Percentiles rank a stretch among this genome's conserved stretches.
Evolutionary conservation across 2,329 filamentous ascomycete genomes (phyloP).

Genomic region (Microdochium bolleyi): DNA sequence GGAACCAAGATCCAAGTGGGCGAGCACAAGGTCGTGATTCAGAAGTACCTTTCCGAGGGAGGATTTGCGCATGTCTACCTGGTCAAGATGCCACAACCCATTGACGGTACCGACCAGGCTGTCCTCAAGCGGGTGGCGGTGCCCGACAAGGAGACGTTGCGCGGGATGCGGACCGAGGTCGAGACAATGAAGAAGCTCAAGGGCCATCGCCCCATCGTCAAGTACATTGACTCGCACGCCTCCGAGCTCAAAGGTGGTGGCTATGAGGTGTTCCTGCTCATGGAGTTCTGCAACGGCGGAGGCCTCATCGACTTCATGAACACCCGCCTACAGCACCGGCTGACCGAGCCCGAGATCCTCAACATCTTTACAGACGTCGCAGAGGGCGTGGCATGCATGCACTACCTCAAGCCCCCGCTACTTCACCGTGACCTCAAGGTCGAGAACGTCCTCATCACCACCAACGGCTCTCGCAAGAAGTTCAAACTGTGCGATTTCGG

Average conservation of each 20-base stretch:
- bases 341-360: constrained; percentile 95
- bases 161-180: constrained; percentile 95
- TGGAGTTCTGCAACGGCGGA: constrained; percentile 95
- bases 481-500: constrained; percentile 99
- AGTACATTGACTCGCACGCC: constrained; percentile 96
- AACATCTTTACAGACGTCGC: constrained; percentile 95
- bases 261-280: constrained; percentile 95
- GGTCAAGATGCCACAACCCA: constrained; percentile 71
- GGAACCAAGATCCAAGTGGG: constrained; percentile 97
- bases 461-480: constrained; percentile 53
- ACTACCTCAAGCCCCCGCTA: constrained; percentile 90
- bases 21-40: constrained; percentile 83
- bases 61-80: constrained; percentile 98
- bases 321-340: constrained; percentile 86
- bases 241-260: constrained; percentile 87
- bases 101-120: constrained; percentile 71
- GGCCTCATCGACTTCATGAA: constrained; percentile 99
- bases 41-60: constrained; percentile 96
- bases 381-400: constrained; percentile 97
- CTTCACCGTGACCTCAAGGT: constrained; percentile 95
- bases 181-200: constrained; percentile 99
- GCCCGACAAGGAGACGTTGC: constrained; percentile 88
- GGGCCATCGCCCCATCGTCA: constrained; percentile 92
- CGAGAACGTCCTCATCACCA: constrained; percentile 89
- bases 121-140: constrained; percentile 94